These are phyloP conservation scores for Psilocybe subaeruginosa DNA, from an alignment of 768 basidiomycete species.

Conservation along the genomic window DNA sequence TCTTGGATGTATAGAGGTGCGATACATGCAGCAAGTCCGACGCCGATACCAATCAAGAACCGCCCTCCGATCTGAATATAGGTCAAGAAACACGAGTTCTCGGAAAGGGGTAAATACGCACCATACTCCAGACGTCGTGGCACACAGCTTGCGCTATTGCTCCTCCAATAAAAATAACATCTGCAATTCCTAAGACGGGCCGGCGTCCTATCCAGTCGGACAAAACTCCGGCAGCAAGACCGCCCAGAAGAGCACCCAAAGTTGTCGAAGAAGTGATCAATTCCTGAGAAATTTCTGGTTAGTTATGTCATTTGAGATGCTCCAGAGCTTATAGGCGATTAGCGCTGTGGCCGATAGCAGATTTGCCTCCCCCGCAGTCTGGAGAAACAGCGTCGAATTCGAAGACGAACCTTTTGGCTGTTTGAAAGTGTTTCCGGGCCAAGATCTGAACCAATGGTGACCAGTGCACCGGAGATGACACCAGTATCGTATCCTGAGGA, in stretches of 20 bases:
- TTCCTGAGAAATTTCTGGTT: slow-evolving; percentile 49
- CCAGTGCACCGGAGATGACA: slow-evolving; percentile 80
- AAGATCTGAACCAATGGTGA: slow-evolving; percentile 70
- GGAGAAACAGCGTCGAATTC: slow-evolving; percentile 1
- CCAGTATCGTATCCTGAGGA: slow-evolving; percentile 77
- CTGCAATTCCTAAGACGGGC: slow-evolving; percentile 65
- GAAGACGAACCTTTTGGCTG: slow-evolving; percentile 57
- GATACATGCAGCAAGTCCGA: slow-evolving; percentile 76
- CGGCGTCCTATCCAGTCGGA: slow-evolving; percentile 75
- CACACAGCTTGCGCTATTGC: slow-evolving; percentile 73
- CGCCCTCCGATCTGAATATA: slow-evolving; percentile 61
- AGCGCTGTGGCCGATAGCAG: not conserved
- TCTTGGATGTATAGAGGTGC: slow-evolving; percentile 87
- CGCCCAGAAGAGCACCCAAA: slow-evolving; percentile 77
- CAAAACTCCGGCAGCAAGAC: slow-evolving; percentile 66
- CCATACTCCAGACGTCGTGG: slow-evolving; percentile 74
- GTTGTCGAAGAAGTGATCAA: slow-evolving; percentile 82
- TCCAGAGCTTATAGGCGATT: not conserved
- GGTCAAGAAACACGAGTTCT: not conserved
- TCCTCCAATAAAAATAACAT: slow-evolving; percentile 75
- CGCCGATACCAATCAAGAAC: slow-evolving; percentile 75
- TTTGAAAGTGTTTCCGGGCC: slow-evolving; percentile 58
- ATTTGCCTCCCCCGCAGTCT: not conserved
- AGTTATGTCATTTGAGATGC: not conserved
- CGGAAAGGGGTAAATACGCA: slow-evolving; percentile 25